Conservation (phyloP, 2,329 filamentous ascomycete genomes). For the Trichoderma cornu-damae region DNA sequence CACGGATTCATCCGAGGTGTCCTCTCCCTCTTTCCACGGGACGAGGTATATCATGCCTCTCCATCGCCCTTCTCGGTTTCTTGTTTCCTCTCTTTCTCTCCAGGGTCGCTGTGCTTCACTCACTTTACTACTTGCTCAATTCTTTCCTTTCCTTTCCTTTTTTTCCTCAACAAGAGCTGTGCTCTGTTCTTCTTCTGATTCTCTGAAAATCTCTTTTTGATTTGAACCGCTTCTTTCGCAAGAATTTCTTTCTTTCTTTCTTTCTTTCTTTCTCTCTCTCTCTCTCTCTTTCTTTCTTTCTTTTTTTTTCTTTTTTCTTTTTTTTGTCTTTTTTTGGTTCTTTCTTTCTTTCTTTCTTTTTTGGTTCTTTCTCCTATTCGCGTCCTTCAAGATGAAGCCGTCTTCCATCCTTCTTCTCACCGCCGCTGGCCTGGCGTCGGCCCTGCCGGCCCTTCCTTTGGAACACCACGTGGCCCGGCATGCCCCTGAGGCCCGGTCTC, state of each 20-base stretch:
- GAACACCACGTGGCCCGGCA: not conserved
- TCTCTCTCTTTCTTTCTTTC: constrained; percentile 7
- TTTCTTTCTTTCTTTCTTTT: not conserved
- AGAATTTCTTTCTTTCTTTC: constrained; percentile 1
- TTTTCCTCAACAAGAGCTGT: constrained; percentile 27
- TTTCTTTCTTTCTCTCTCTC: not conserved
- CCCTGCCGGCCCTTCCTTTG: constrained; percentile 21
- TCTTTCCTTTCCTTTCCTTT: too few relatives aligned
- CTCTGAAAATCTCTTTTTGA: not conserved
- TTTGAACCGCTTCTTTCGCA: constrained; percentile 13
- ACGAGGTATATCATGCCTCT: constrained; percentile 7
- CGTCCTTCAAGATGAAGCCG: constrained; percentile 27
- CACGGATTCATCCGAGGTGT: constrained; percentile 8
- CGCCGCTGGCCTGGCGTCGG: constrained; percentile 31
- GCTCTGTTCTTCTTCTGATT: constrained; percentile 28
- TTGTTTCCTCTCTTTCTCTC: constrained; percentile 8
- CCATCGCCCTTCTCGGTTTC: not conserved
- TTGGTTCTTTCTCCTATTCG: not conserved
- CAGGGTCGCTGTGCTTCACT: constrained; percentile 18
- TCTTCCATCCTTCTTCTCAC: constrained; percentile 26
- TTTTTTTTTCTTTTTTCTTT: constrained; percentile 2
- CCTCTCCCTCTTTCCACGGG: not conserved
- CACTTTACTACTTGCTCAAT: constrained; percentile 7
- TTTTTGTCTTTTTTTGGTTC: too few relatives aligned
- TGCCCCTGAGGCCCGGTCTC: not conserved